Base-by-base conservation (phyloP, 768 basidiomycete species). In the Lentinula edodes region DNA sequence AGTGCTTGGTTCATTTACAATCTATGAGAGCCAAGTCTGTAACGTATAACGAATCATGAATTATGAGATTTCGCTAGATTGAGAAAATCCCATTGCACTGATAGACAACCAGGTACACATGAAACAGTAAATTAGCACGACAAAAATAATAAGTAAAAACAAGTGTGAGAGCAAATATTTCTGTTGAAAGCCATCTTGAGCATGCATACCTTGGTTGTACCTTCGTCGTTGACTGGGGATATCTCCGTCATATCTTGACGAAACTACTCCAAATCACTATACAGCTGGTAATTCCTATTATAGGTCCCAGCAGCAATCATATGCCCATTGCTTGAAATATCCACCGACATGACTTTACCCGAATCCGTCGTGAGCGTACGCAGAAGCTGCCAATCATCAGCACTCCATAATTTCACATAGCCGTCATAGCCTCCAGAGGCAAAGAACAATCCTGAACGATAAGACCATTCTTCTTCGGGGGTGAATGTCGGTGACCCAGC, bases 261-360 rank as follows among this genome's bases (percentile, higher is more conserved):
- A 28, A 28, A 28, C 86, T 55, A 55, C 53, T 55, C 53, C 53
- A 41, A 39, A 55, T 55, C 53, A 18, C 53, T 55, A 73, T 92
- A 98, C 61, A 98, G 77, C 71, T 98, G 95, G 81, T 93, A 97
- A 74, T 91, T 94, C 62, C 95, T 82, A 74, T 93, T 95, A 72
- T 93, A 96, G 48, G 93, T 95, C 41, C 95, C 95, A 5, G 90
- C 90, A 4, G 88, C 95, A 48, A 97, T 82, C 70, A 92, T 80
- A 67, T 86, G 87, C 12, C 88, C 92, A 71, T 96, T 93, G 58
- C 81, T 80, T 32, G 88, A 86, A 20, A 98, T 80, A 71, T 99
- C 97, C 9, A 98, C 95, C 6, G 91, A 93, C 97, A 98, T 99
- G 63, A 98, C 95, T 74, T 98, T 98, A n/a, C 95, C 94, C 32